Percentiles rank a stretch among this genome's conserved stretches.
phyloP scores from a whole-genome alignment of 2,329 filamentous ascomycete genomes.

The Aureobasidium musti region DNA sequence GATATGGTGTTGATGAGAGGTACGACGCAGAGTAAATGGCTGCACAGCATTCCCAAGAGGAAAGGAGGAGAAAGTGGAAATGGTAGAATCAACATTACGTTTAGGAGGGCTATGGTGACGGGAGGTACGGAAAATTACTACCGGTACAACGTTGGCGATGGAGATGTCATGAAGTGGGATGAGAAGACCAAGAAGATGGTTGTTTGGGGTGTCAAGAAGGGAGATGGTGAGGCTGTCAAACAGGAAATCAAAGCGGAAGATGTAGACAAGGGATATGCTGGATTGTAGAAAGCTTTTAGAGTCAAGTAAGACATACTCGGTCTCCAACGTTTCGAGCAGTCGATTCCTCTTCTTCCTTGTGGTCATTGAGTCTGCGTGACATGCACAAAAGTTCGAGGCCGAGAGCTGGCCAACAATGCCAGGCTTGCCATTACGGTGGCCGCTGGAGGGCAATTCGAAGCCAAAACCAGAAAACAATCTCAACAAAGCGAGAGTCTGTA shows the following conservation, averaged over 20 bases:
- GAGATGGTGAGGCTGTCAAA: neutral
- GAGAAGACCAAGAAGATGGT: slow-evolving; percentile 55
- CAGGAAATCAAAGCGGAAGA: slow-evolving; percentile 6
- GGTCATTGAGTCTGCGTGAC: no score
- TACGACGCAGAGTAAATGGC: slow-evolving; percentile 71
- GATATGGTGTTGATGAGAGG: slow-evolving; percentile 82
- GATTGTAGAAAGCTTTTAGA: neutral
- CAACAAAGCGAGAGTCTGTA: no score
- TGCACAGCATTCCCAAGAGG: slow-evolving; percentile 76
- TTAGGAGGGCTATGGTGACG: slow-evolving; percentile 68
- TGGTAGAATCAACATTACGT: slow-evolving; percentile 74
- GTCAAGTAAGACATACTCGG: neutral
- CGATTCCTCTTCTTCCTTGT: neutral
- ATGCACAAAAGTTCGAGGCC: neutral
- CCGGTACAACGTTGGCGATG: slow-evolving; percentile 75
- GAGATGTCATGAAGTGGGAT: slow-evolving; percentile 70
- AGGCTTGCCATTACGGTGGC: neutral
- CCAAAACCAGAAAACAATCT: neutral
- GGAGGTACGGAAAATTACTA: slow-evolving; percentile 82
- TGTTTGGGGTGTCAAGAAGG: slow-evolving; percentile 36
- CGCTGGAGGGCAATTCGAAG: neutral
- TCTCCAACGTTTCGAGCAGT: neutral
- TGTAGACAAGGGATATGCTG: slow-evolving; percentile 24
- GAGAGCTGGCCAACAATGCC: neutral
- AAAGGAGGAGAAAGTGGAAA: slow-evolving; percentile 62